Evolutionary conservation across 495 filamentous ascomycete genomes (phyloP).

Genomic region (Aspergillus incahuasiensis): DNA sequence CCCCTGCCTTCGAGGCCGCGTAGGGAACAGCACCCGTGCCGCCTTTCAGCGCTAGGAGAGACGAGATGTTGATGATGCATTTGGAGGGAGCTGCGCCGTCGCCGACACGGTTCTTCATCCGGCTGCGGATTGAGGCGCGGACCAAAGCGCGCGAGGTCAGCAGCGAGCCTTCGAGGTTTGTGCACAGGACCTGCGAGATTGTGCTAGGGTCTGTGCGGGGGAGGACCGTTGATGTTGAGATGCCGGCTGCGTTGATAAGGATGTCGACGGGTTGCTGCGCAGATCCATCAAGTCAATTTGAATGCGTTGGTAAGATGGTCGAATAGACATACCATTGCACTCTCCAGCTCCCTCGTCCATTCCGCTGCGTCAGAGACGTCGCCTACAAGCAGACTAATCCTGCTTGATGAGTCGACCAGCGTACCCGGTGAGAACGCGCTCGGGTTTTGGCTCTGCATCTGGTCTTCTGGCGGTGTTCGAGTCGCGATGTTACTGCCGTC

Average conservation of each 20-base stretch:
- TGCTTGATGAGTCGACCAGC: slow-evolving; percentile 14
- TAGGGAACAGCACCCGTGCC: slow-evolving; percentile 66
- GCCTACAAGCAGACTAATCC: slow-evolving; percentile 37
- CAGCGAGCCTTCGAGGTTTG: slow-evolving; percentile 72
- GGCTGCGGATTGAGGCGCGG: slow-evolving; percentile 36
- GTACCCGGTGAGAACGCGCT: background rate
- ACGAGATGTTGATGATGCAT: slow-evolving; percentile 79
- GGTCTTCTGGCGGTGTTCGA: slow-evolving; percentile 18
- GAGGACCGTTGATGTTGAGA: slow-evolving; percentile 57
- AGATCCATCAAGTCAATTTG: background rate
- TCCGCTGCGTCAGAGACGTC: slow-evolving; percentile 41
- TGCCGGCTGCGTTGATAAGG: slow-evolving; percentile 73
- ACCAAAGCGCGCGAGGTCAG: slow-evolving; percentile 55
- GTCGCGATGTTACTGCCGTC: background rate
- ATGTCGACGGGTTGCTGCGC: slow-evolving; percentile 45
- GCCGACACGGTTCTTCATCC: slow-evolving; percentile 23
- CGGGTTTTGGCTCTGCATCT: background rate
- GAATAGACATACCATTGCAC: slow-evolving; percentile 33
- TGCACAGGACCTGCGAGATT: slow-evolving; percentile 51
- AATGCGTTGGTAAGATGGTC: background rate
- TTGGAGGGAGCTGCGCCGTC: slow-evolving; percentile 21
- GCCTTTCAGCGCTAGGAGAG: slow-evolving; percentile 60
- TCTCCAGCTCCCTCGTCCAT: slow-evolving; percentile 44
- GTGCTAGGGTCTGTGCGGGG: slow-evolving; percentile 33
- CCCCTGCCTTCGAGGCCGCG: slow-evolving; percentile 73